Evolutionary conservation across 768 basidiomycete species (phyloP).

Genomic region (Naganishia onofrii): DNA sequence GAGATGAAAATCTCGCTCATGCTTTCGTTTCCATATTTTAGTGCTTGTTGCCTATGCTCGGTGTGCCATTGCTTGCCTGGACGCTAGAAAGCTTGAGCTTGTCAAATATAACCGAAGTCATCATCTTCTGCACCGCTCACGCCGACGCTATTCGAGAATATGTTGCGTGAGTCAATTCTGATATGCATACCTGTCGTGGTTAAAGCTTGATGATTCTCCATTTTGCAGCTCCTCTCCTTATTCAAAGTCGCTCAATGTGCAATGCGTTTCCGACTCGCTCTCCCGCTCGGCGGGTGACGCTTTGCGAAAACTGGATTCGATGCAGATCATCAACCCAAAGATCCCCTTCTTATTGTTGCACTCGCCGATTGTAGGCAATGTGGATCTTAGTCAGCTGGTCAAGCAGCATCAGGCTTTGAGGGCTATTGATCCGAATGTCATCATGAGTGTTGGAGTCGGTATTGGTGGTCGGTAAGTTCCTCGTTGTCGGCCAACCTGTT

Average conservation of each 20-base stretch:
- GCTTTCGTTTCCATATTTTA: constrained; percentile 46
- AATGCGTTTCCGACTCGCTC: constrained; percentile 45
- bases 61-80: constrained; percentile 90
- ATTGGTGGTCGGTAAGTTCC: constrained; percentile 46
- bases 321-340: constrained; percentile 51
- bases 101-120: constrained; percentile 94
- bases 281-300: constrained; percentile 52
- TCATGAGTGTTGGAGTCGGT: constrained; percentile 78
- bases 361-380: constrained; percentile 72
- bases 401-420: constrained; percentile 81
- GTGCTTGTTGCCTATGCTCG: constrained; percentile 92
- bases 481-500: neutral
- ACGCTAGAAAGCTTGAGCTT: constrained; percentile 90
- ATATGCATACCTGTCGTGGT: neutral
- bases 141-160: constrained; percentile 78
- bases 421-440: constrained; percentile 82
- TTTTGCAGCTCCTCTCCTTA: constrained; percentile 24
- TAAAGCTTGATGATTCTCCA: neutral
- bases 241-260: constrained; percentile 27
- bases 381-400: constrained; percentile 84
- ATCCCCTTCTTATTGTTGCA: constrained; percentile 52
- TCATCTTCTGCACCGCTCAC: constrained; percentile 89
- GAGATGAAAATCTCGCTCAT: neutral
- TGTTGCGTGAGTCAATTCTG: constrained; percentile 66
- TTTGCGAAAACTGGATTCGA: constrained; percentile 49